A percentile compares a stretch with the other conserved stretches of the same genome.
Evolutionary conservation across 805 yeast species (phyloP).

Genomic region (Schwanniomyces polymorphus): DNA sequence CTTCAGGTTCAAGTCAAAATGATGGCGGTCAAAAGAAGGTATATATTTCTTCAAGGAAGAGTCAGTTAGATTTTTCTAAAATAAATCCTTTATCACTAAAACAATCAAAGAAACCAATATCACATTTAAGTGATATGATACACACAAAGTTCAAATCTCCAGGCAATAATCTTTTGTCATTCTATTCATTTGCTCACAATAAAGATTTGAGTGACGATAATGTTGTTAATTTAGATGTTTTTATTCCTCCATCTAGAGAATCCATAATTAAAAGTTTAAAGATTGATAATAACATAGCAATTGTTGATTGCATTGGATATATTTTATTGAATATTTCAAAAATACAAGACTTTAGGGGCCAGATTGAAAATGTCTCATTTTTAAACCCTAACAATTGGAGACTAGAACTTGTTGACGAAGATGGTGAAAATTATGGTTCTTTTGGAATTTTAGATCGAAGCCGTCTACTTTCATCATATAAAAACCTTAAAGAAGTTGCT

Average conservation of each 20-base stretch:
- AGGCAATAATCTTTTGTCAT: constrained; percentile 44
- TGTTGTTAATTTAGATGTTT: constrained; percentile 19
- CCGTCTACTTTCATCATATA: constrained; percentile 65
- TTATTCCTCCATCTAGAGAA: constrained; percentile 30
- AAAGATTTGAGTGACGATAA: constrained; percentile 16
- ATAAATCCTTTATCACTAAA: constrained; percentile 8
- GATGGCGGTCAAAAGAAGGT: constrained; percentile 1
- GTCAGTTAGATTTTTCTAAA: constrained; percentile 19
- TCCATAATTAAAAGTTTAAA: constrained; percentile 24
- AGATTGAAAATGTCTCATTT: constrained; percentile 6
- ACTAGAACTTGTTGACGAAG: constrained; percentile 84
- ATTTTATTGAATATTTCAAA: constrained; percentile 30
- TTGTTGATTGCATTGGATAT: constrained; percentile 43
- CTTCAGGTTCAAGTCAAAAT: neutral
- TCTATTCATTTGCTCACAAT: constrained; percentile 35
- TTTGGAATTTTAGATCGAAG: constrained; percentile 84
- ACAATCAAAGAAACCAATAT: constrained; percentile 9
- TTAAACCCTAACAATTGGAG: constrained; percentile 71
- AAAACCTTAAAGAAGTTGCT: constrained; percentile 77
- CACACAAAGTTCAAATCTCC: constrained; percentile 32
- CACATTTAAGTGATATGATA: constrained; percentile 46
- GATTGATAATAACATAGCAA: constrained; percentile 25
- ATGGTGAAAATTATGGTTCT: constrained; percentile 88
- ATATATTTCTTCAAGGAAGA: constrained; percentile 4
- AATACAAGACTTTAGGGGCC: constrained; percentile 14